A percentile compares a stretch with the other conserved stretches of the same genome.
Conservation (phyloP, 2,329 filamentous ascomycete species). For the Claviceps sp. region DNA sequence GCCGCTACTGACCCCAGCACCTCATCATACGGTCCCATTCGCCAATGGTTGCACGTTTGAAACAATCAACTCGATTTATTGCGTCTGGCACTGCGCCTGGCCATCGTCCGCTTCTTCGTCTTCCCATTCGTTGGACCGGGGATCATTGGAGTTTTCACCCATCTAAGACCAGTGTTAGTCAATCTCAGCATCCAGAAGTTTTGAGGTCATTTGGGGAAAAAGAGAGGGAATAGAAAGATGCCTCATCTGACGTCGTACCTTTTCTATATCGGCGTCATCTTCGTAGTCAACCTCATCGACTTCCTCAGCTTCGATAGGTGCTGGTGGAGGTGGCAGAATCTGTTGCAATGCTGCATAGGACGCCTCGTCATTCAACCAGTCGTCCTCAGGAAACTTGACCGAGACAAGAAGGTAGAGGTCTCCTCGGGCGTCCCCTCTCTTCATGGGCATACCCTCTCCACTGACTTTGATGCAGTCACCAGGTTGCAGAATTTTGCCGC, state of each 20-base stretch:
- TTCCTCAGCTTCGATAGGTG: slow-evolving; percentile 54
- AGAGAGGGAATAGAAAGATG: neutral
- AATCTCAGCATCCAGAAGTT: neutral
- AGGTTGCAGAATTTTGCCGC: slow-evolving; percentile 71
- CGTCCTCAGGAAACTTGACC: slow-evolving; percentile 77
- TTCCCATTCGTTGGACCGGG: slow-evolving; percentile 54
- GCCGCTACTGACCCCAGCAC: neutral
- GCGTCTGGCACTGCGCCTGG: slow-evolving; percentile 57
- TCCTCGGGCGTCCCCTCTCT: slow-evolving; percentile 70
- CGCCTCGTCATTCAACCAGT: slow-evolving; percentile 64
- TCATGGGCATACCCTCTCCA: slow-evolving; percentile 90
- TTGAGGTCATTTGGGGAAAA: neutral
- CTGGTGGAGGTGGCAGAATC: slow-evolving; percentile 54
- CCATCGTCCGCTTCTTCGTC: slow-evolving; percentile 57
- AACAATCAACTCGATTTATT: slow-evolving; percentile 32
- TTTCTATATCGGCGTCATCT: slow-evolving; percentile 68
- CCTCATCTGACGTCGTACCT: slow-evolving; percentile 34
- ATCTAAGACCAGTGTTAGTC: slow-evolving; percentile 35
- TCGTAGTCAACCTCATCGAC: slow-evolving; percentile 84
- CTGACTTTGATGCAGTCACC: slow-evolving; percentile 73
- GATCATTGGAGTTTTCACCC: slow-evolving; percentile 58
- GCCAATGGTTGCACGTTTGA: neutral
- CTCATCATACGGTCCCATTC: neutral
- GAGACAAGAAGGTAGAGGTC: slow-evolving; percentile 81
- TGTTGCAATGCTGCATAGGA: slow-evolving; percentile 58